A percentile compares a stretch with the other conserved stretches of the same genome.
These are phyloP conservation scores for Silene uniflora DNA, from an alignment of 148 eudicot genomes.

Conservation along the genomic window DNA sequence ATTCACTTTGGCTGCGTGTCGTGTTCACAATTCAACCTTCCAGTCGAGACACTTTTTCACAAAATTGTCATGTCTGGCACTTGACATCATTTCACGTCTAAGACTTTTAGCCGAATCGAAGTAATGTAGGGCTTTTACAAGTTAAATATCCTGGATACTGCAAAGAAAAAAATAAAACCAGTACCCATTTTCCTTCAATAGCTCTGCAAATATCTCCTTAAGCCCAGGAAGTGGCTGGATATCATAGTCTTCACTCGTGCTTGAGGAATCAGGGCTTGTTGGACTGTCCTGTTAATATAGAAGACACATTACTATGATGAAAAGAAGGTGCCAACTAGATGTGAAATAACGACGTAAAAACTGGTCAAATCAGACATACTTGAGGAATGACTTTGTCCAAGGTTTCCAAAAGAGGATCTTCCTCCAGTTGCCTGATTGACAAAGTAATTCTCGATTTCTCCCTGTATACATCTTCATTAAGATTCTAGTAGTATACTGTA, in stretches of 20 bases:
- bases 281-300: slow-evolving; percentile 55
- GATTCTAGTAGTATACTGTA: background rate
- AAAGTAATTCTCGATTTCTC: slow-evolving; percentile 63
- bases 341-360: background rate
- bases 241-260: slow-evolving; percentile 30
- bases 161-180: slow-evolving; percentile 16
- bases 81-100: too few relatives aligned
- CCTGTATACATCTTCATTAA: slow-evolving; percentile 44
- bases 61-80: too few relatives aligned
- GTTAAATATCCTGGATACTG: background rate
- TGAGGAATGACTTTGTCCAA: slow-evolving; percentile 91
- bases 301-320: background rate
- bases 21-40: too few relatives aligned
- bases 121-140: background rate
- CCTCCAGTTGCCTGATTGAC: slow-evolving; percentile 92
- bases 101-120: background rate
- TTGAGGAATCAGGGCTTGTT: slow-evolving; percentile 34
- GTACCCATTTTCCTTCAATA: slow-evolving; percentile 80
- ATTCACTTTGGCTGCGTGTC: too few relatives aligned
- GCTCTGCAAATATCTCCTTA: slow-evolving; percentile 62
- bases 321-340: background rate
- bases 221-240: slow-evolving; percentile 95
- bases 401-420: slow-evolving; percentile 91
- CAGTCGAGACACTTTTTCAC: background rate
- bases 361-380: slow-evolving; percentile 34